phyloP scores from a whole-genome alignment of 805 yeast genomes.

The Blastobotrys chiropterorum region DNA sequence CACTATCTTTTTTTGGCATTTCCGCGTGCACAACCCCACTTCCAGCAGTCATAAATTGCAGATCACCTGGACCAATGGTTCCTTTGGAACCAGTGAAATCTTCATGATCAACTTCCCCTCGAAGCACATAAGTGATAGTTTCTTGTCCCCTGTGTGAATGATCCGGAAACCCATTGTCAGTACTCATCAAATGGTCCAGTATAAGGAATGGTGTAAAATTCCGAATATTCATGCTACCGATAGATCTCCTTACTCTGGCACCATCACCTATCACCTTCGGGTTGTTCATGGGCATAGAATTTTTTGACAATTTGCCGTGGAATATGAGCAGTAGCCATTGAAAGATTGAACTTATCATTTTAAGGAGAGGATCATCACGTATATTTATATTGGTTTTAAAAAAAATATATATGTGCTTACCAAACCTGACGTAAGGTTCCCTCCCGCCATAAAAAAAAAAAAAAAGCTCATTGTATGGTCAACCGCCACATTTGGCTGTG shows the following conservation, averaged over 20 bases:
- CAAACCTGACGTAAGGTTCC: too few species aligned
- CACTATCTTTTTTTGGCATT: constrained; percentile 53
- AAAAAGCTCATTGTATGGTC: too few species aligned
- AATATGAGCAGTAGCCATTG: too few species aligned
- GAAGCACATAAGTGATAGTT: constrained; percentile 59
- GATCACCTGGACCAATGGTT: constrained; percentile 69
- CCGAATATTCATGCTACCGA: constrained; percentile 61
- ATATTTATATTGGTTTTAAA: too few species aligned
- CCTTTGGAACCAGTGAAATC: constrained; percentile 87
- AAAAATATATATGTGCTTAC: too few species aligned
- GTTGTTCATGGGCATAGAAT: constrained; percentile 58
- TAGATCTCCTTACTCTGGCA: constrained; percentile 73
- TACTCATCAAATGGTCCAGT: constrained; percentile 71
- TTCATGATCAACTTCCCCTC: constrained; percentile 70
- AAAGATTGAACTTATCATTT: too few species aligned
- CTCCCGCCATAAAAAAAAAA: too few species aligned
- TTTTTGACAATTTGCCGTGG: constrained; percentile 43
- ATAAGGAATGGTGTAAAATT: constrained; percentile 77
- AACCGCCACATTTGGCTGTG: too few species aligned
- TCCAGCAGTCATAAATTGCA: constrained; percentile 94
- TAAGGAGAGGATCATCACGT: too few species aligned
- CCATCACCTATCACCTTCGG: constrained; percentile 89
- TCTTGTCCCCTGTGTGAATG: constrained; percentile 82
- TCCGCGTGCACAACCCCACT: constrained; percentile 81
- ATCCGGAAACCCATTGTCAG: constrained; percentile 59